These are phyloP conservation scores for Podaxis sp. DNA, from an alignment of 768 basidiomycete species.

Conservation along the genomic window DNA sequence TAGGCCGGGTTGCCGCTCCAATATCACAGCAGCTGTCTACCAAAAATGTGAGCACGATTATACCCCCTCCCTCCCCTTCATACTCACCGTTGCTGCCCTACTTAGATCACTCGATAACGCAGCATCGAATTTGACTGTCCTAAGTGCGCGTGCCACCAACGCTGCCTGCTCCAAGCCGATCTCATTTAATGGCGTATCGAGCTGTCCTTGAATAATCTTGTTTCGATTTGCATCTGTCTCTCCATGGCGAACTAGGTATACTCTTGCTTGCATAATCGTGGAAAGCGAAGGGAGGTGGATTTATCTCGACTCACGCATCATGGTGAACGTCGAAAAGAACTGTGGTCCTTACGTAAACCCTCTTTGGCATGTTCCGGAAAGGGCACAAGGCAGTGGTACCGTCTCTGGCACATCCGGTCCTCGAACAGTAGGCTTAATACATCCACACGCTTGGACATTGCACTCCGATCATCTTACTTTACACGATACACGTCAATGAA, in stretches of 20 bases:
- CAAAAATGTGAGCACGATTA: conserved; percentile 4
- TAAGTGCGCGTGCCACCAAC: conserved; percentile 52
- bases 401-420: not conserved
- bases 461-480: not conserved
- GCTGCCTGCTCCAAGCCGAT: conserved; percentile 58
- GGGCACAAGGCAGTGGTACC: not conserved
- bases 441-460: too few relatives aligned
- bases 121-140: conserved; percentile 49
- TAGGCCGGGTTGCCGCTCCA: conserved; percentile 49
- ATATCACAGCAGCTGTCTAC: conserved; percentile 68
- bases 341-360: conserved; percentile 7
- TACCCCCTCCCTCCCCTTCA: not conserved
- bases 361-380: not conserved
- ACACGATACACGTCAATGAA: not conserved
- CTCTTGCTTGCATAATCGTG: conserved; percentile 28
- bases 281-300: not conserved
- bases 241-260: conserved; percentile 76
- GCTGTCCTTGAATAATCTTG: conserved; percentile 72
- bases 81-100: conserved; percentile 60
- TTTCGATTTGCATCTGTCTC: conserved; percentile 70
- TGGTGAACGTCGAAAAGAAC: not conserved
- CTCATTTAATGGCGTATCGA: conserved; percentile 66
- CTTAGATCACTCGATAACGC: conserved; percentile 73
- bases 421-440: not conserved
- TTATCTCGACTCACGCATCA: not conserved